Evolutionary conservation across 2,329 filamentous ascomycete genomes (phyloP).

Genomic region (Colletotrichum sp.): DNA sequence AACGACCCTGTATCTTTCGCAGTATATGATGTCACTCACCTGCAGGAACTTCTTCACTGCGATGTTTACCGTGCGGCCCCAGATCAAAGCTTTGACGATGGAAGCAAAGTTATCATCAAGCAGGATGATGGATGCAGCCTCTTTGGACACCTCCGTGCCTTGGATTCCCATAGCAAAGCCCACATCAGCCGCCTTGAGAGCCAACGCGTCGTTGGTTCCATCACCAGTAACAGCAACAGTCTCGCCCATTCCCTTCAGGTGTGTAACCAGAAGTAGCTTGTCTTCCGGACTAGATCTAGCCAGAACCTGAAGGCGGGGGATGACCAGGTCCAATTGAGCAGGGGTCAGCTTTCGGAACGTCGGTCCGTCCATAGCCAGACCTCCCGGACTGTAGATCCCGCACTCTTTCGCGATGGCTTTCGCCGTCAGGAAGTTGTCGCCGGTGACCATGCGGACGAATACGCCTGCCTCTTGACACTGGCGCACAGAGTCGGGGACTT

Average conservation of each 20-base stretch:
- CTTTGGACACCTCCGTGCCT: slow-evolving; percentile 67
- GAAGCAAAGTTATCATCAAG: slow-evolving; percentile 66
- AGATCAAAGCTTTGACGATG: slow-evolving; percentile 66
- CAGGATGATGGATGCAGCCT: slow-evolving; percentile 66
- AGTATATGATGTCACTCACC: slow-evolving; percentile 26
- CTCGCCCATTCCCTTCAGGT: slow-evolving; percentile 66
- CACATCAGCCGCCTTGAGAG: slow-evolving; percentile 65
- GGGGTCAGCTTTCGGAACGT: slow-evolving; percentile 67
- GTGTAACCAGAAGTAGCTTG: slow-evolving; percentile 66
- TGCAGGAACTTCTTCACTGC: slow-evolving; percentile 70
- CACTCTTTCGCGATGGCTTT: slow-evolving; percentile 77
- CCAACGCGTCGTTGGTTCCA: slow-evolving; percentile 67
- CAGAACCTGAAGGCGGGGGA: slow-evolving; percentile 67
- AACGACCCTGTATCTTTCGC: too few relatives aligned
- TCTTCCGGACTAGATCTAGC: slow-evolving; percentile 72
- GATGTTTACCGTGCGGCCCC: slow-evolving; percentile 68
- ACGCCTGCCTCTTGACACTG: slow-evolving; percentile 49
- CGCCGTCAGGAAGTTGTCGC: slow-evolving; percentile 66
- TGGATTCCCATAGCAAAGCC: slow-evolving; percentile 68
- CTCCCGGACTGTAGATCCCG: slow-evolving; percentile 67
- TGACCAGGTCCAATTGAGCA: slow-evolving; percentile 60
- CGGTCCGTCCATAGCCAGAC: slow-evolving; percentile 72
- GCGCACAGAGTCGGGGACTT: slow-evolving; percentile 44
- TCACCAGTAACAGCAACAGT: slow-evolving; percentile 66
- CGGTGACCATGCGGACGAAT: slow-evolving; percentile 54